These are phyloP conservation scores for Leucosporidium scottii DNA, from an alignment of 768 basidiomycete species.

Conservation along the genomic window DNA sequence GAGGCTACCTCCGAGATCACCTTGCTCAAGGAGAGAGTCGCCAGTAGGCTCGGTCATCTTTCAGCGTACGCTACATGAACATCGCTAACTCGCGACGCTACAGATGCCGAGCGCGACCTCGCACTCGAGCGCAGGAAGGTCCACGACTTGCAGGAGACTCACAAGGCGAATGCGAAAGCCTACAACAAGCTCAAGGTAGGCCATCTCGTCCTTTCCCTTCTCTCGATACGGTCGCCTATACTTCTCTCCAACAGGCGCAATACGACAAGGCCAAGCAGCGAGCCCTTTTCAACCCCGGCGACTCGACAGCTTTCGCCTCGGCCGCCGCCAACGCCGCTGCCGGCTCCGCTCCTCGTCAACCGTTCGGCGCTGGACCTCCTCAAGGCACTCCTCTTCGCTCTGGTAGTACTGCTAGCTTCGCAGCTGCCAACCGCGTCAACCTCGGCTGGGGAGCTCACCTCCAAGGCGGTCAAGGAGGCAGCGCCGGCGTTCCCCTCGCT, in stretches of 20 bases:
- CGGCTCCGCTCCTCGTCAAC: too few species aligned
- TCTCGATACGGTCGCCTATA: not conserved
- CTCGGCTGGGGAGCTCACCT: too few species aligned
- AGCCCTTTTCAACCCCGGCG: slow-evolving; percentile 11
- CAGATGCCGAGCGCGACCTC: slow-evolving; percentile 28
- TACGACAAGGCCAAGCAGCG: slow-evolving; percentile 33
- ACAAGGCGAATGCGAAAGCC: slow-evolving; percentile 35
- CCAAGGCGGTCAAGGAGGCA: too few species aligned
- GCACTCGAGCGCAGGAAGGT: slow-evolving; percentile 30
- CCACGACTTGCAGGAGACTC: slow-evolving; percentile 36
- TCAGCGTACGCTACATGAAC: not conserved
- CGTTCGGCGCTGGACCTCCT: too few species aligned
- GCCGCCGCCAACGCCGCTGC: too few species aligned
- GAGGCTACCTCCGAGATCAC: slow-evolving; percentile 24
- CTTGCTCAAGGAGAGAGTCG: not conserved
- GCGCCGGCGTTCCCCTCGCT: too few species aligned
- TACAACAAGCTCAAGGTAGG: slow-evolving; percentile 37
- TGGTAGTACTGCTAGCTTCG: too few species aligned
- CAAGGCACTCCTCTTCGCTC: too few species aligned
- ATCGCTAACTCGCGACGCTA: not conserved
- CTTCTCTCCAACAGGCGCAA: slow-evolving; percentile 11
- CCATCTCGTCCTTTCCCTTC: not conserved
- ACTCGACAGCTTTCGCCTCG: too few species aligned
- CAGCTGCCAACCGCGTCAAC: too few species aligned
- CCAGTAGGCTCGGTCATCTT: not conserved